phyloP scores from a whole-genome alignment of 352 stramenopile species.

The Phytophthora sojae region DNA sequence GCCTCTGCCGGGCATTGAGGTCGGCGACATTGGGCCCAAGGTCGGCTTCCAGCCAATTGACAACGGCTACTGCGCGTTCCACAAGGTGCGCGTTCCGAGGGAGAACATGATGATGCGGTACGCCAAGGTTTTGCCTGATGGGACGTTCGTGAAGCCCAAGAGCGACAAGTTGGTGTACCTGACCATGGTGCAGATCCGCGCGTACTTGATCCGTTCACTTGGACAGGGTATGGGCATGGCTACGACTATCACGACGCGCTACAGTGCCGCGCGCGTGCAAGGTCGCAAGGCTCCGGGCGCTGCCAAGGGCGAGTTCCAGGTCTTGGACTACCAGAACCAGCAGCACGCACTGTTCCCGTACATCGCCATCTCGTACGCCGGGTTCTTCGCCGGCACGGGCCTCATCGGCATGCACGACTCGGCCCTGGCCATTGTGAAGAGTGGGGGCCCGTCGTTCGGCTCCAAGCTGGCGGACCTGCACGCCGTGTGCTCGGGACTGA shows the following conservation, averaged over 20 bases:
- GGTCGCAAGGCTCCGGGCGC: slow-evolving; percentile 37
- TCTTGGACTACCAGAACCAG: slow-evolving; percentile 72
- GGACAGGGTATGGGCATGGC: slow-evolving; percentile 22
- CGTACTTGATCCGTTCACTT: slow-evolving; percentile 33
- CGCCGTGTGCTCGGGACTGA: slow-evolving; percentile 27
- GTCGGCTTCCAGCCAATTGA: slow-evolving; percentile 35
- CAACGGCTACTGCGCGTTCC: slow-evolving; percentile 31
- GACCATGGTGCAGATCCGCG: slow-evolving; percentile 57
- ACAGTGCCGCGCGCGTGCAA: slow-evolving; percentile 60
- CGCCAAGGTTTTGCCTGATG: slow-evolving; percentile 54
- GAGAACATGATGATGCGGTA: slow-evolving; percentile 39
- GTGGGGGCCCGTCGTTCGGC: slow-evolving; percentile 25
- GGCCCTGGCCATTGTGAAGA: slow-evolving; percentile 28
- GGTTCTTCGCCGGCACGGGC: slow-evolving; percentile 19
- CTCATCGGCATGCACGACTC: slow-evolving; percentile 28
- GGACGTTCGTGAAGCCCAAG: slow-evolving; percentile 66
- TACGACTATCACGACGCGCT: slow-evolving; percentile 60
- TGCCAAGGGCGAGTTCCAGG: slow-evolving; percentile 57
- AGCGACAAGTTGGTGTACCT: slow-evolving; percentile 73
- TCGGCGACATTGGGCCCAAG: slow-evolving; percentile 31
- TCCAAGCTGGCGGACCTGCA: slow-evolving; percentile 28
- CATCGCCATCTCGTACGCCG: slow-evolving; percentile 56
- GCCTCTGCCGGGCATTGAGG: slow-evolving; percentile 20
- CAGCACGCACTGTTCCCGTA: slow-evolving; percentile 55
- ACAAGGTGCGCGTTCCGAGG: slow-evolving; percentile 23